Conservation (phyloP, 208 protist genomes). For the Novymonas esmeraldas region DNA sequence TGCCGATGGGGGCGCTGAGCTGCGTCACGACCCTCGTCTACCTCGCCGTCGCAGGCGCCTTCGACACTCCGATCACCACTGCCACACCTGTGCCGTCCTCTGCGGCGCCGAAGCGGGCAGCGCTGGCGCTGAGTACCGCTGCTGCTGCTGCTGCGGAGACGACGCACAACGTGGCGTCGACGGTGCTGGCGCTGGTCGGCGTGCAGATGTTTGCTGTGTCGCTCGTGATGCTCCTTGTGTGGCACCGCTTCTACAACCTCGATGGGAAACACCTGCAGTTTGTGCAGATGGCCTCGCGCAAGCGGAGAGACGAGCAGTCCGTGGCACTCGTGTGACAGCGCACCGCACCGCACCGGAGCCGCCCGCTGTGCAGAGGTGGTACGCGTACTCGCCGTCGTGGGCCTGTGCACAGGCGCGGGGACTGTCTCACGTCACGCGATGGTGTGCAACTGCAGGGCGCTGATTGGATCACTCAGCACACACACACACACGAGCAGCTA, state of each 20-base stretch:
- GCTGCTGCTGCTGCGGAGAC: background rate
- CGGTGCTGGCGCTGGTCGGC: conserved; percentile 33
- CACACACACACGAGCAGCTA: too few species aligned
- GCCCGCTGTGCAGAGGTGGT: too few species aligned
- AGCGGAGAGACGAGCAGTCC: conserved; percentile 39
- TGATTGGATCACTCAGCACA: too few species aligned
- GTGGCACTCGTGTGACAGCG: conserved; percentile 26
- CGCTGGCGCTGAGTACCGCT: too few species aligned
- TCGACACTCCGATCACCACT: background rate
- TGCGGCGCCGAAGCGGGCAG: background rate
- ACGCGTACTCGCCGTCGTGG: too few species aligned
- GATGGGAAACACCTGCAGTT: conserved; percentile 74
- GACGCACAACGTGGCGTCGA: conserved; percentile 4
- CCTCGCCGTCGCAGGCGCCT: conserved; percentile 5
- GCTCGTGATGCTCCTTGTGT: conserved; percentile 33
- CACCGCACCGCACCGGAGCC: too few species aligned
- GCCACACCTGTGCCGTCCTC: background rate
- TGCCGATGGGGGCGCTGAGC: conserved; percentile 32
- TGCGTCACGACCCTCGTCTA: conserved; percentile 20
- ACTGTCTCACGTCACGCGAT: too few species aligned
- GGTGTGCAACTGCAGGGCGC: too few species aligned
- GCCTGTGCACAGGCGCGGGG: too few species aligned
- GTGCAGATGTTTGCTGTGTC: conserved; percentile 26
- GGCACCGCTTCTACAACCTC: conserved; percentile 63
- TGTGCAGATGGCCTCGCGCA: conserved; percentile 59